These are phyloP conservation scores for Aspergillus homomorphus DNA, from an alignment of 495 filamentous ascomycete genomes.

Conservation along the genomic window DNA sequence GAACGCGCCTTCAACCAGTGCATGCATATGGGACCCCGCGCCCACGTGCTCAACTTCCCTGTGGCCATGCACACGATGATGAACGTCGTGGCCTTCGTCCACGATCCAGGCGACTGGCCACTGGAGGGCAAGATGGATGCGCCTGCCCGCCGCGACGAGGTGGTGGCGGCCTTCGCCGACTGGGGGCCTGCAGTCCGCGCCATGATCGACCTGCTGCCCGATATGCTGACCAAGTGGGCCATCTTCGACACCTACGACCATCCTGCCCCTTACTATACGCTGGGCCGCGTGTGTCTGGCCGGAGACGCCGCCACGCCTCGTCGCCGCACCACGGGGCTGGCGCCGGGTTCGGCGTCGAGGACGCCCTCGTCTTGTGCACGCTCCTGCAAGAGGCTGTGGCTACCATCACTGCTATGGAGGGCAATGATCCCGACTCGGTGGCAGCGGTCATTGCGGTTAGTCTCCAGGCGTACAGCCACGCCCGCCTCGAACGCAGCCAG, in stretches of 20 bases:
- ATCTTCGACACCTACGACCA: conserved; percentile 38
- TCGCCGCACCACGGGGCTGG: conserved; percentile 43
- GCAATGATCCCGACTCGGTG: too few relatives aligned
- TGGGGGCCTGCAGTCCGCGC: conserved; percentile 11
- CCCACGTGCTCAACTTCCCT: conserved; percentile 18
- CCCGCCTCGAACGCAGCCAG: not conserved
- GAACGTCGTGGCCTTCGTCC: conserved; percentile 27
- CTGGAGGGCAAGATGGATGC: not conserved
- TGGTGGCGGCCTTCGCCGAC: not conserved
- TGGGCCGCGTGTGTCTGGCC: conserved; percentile 27
- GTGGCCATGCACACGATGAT: conserved; percentile 20
- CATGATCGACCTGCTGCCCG: conserved; percentile 23
- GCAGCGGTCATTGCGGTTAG: not conserved
- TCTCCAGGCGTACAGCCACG: not conserved
- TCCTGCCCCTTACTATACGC: conserved; percentile 29
- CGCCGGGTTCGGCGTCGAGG: conserved; percentile 39
- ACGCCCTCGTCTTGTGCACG: conserved; percentile 29
- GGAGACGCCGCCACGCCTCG: conserved; percentile 46
- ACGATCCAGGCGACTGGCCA: conserved; percentile 18
- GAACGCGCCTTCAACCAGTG: conserved; percentile 9
- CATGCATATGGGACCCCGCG: conserved; percentile 18
- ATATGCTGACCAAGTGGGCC: conserved; percentile 33
- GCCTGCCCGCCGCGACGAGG: not conserved
- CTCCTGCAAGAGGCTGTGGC: conserved; percentile 2
- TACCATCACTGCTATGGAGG: not conserved